Evolutionary conservation across 352 stramenopile species (phyloP).

Genomic region (Aphanomyces invadans): DNA sequence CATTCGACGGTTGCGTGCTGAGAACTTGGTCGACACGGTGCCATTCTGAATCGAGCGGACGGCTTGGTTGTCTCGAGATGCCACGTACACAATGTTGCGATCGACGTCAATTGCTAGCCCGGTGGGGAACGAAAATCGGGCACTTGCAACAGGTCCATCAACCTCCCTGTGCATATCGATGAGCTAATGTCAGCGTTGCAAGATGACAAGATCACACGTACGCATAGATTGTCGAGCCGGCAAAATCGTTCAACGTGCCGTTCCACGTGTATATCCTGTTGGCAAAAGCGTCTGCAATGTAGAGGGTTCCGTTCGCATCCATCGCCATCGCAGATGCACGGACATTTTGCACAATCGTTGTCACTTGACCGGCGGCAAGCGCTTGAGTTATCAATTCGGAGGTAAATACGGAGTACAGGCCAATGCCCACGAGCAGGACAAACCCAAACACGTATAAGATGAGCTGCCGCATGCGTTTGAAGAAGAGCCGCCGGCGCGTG

Average conservation of each 20-base stretch:
- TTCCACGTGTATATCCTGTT: constrained; percentile 3
- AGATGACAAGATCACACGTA: neutral
- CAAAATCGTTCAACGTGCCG: neutral
- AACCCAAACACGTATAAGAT: neutral
- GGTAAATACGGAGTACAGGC: neutral
- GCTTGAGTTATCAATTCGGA: neutral
- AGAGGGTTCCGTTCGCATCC: constrained; percentile 2
- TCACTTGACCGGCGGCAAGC: neutral
- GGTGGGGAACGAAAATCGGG: constrained; percentile 11
- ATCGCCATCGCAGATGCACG: constrained; percentile 3
- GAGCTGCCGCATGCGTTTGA: constrained; percentile 15
- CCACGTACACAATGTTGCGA: constrained; percentile 9
- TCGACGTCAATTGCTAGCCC: constrained; percentile 3
- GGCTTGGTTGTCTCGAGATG: neutral
- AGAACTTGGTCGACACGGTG: constrained; percentile 2
- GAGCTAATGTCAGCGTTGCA: neutral
- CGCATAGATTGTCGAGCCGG: constrained; percentile 8
- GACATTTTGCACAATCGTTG: neutral
- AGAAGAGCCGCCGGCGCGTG: constrained; percentile 1
- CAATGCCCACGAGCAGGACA: neutral
- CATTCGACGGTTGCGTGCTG: neutral
- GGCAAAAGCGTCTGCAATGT: constrained; percentile 13
- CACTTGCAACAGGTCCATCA: neutral
- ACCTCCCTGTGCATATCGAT: constrained; percentile 3
- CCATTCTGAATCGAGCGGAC: constrained; percentile 15